Evolutionary conservation across 768 basidiomycete genomes (phyloP), one percentile per base, ranked within the genome.

Genomic region (Phlebiopsis flavidoalba): DNA sequence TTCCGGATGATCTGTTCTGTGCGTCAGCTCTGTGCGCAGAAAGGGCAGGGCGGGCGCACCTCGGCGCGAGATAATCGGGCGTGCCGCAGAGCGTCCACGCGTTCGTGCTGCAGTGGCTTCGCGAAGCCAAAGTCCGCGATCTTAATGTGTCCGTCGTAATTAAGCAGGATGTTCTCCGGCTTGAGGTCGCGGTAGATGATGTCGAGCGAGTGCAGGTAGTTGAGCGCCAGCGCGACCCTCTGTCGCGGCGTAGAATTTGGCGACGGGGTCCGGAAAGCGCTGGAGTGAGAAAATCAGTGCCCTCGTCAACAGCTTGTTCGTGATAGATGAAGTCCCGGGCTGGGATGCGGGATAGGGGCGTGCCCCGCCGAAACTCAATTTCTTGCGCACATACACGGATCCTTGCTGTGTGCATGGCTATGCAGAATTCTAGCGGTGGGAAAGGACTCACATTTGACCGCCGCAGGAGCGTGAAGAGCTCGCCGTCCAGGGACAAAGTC

Each of bases 121-220:
- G 97, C 95, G 69, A 98, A 97, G 14, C 95, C 95, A 67, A 98
- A 98, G 71, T 98, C 95, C 15, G 95, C 93, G 36, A 98, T 88
- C 75, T 96, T 97, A 75, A 98, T 93, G 72, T 98, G 95, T 0
- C 95, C 95, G 69, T 97, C 95, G n/a, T 86, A 81, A 63, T 90
- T 93, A 55, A 98, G 83, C 33, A 98, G 81, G 52, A 98, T 90
- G 70, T 98, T 98, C 71, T 99, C 97, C 1, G 97, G 97, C 73
- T 99, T 98, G 51, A 98, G 83, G 74, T 98, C 96, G 17, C 96
- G 92, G 73, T 98, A 98, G 62, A 98, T 91, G 72, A 98, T 95
- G 67, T 95, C 84, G 21, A 87, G 81, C 14, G 77, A 75, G 68
- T 98, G 97, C 1, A 98, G 77, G 71, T 98, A 87, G 66, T 94